Percentiles rank a stretch among this genome's conserved stretches.
Evolutionary conservation across 768 basidiomycete species (phyloP).

Genomic region (Pleurotus tuoliensis): DNA sequence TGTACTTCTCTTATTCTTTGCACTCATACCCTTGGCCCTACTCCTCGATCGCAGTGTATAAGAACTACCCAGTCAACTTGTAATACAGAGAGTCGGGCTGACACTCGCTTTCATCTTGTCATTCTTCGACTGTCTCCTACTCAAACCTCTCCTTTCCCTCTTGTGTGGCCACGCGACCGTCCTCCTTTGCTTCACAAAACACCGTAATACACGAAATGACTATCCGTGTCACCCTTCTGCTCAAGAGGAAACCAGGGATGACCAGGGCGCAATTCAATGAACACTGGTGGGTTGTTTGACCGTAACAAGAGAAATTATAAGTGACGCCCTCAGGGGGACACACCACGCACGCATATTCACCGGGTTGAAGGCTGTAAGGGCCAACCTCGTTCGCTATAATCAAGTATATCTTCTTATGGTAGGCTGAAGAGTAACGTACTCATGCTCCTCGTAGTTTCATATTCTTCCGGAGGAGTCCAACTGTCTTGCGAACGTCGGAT

Average conservation of each 20-base stretch:
- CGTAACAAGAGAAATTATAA: not conserved
- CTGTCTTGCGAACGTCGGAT: not conserved
- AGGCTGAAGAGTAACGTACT: too few species aligned
- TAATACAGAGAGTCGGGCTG: too few species aligned
- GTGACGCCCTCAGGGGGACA: not conserved
- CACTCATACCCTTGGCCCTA: too few species aligned
- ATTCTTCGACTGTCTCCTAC: too few species aligned
- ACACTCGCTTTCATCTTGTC: too few species aligned
- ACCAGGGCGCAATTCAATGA: not conserved
- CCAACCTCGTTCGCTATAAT: not conserved
- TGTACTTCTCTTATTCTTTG: too few species aligned
- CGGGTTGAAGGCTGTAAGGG: not conserved
- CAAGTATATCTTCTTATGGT: not conserved
- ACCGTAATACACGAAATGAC: not conserved
- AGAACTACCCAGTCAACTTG: too few species aligned
- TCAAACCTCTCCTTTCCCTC: too few species aligned
- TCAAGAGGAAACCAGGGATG: not conserved
- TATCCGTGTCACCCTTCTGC: not conserved
- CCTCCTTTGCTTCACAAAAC: too few species aligned
- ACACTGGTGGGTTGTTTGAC: not conserved
- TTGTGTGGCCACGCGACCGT: too few species aligned
- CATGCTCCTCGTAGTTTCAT: not conserved
- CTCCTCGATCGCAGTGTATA: too few species aligned
- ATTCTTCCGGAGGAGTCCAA: not conserved
- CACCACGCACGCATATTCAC: slow-evolving; percentile 1